phyloP scores from a whole-genome alignment of 305 asterid species.

The Striga hermonthica region DNA sequence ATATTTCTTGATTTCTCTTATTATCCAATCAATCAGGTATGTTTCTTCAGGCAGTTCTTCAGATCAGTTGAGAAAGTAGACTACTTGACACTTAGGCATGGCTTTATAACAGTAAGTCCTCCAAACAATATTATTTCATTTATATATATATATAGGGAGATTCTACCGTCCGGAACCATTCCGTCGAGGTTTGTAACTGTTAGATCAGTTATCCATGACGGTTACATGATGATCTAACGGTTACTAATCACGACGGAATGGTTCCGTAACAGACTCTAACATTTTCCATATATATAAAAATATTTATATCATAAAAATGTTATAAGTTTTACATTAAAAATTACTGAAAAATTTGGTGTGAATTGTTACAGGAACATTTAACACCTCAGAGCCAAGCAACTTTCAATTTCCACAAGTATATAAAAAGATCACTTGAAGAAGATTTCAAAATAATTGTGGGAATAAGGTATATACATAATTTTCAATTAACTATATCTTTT shows the following conservation, averaged over 20 bases:
- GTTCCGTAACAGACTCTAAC: no score
- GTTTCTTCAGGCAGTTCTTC: constrained; percentile 76
- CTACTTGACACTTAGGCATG: constrained; percentile 76
- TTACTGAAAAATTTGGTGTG: background rate
- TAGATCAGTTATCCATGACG: no score
- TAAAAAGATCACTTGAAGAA: constrained; percentile 65
- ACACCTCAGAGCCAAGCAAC: constrained; percentile 55
- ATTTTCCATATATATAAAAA: background rate
- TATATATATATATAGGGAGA: background rate
- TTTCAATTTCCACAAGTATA: constrained; percentile 77
- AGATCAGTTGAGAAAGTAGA: constrained; percentile 72
- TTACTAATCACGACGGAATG: no score
- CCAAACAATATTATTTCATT: background rate
- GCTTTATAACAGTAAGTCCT: constrained; percentile 60
- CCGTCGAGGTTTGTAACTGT: no score
- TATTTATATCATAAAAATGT: background rate
- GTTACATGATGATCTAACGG: no score
- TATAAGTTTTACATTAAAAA: background rate
- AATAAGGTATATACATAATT: constrained; percentile 49
- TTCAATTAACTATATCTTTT: background rate
- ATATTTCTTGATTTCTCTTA: no score
- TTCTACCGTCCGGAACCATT: no score
- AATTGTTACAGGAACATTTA: constrained; percentile 63
- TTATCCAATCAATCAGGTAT: constrained; percentile 41
- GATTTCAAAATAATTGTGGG: constrained; percentile 77